Evolutionary conservation across 169 alveolate genomes (phyloP), one percentile per base, ranked within the genome.

Genomic region (Plasmodium cynomolgi): DNA sequence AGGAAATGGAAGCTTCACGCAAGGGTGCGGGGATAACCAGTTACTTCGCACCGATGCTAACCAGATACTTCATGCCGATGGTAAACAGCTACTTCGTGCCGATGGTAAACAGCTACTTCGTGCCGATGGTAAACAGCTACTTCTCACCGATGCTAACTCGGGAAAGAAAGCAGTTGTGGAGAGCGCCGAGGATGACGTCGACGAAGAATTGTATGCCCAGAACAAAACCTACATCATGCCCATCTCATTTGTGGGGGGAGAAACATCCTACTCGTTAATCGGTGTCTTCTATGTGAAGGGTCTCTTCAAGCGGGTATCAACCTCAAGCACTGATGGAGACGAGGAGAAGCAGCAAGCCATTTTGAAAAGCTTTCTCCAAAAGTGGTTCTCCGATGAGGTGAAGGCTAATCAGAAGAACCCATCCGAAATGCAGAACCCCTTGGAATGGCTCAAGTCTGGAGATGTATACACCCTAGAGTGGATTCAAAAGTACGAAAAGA

Each of bases 161-260:
- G 83, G 41, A 34, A 31, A 0, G 23, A 54, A 33, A 1, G 8
- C 15, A 15, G 41, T 20, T 33, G n/a, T n/a, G 31, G 92, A 83
- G 15, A 73, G n/a, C 6, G 0, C 50, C 7, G 23, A 17, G 4
- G 84, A 75, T 9, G 81, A 88, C 31, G 20, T 80, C 6, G 83
- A 80, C 4, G 94, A 88, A 33, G 50, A 79, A 0, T 3, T 80
- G 71, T 88, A 88, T 29, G 58, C 20, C 1, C 17, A 88, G 50
- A 80, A 39, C 29, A 91, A 81, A 56, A 34, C 56, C 3, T 91
- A 91, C 54, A 50, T 91, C 44, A 91, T 91, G 73, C 95, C 95
- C 15, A 81, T 91, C 26, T 91, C 95, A 0, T 91, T 72, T 39
- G 95, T 91, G 4, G 95, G 95, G 1, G 95, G 95, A 11, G 95